A percentile compares a stretch with the other conserved stretches of the same genome.
phyloP scores from a whole-genome alignment of 345 rosid genomes.

The Anastatica hierochuntica region DNA sequence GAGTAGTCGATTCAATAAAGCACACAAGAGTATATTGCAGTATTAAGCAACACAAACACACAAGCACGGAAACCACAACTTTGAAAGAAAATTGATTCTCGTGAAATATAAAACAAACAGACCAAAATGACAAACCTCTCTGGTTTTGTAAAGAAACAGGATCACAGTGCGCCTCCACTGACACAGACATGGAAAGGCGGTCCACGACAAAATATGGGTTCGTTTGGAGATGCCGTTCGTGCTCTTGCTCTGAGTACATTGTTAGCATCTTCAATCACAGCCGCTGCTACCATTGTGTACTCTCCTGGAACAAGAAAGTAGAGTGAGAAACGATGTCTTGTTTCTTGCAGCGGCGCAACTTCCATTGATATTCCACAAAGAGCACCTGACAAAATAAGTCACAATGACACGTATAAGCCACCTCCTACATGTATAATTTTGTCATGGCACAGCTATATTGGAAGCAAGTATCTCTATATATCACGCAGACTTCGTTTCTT shows the following conservation, averaged over 20 bases:
- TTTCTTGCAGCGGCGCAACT: conserved; percentile 68
- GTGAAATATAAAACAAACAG: background rate
- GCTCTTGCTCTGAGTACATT: conserved; percentile 84
- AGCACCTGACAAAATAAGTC: conserved; percentile 38
- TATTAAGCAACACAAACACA: no score
- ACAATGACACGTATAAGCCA: conserved; percentile 1
- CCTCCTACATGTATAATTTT: background rate
- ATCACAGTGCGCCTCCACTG: conserved; percentile 46
- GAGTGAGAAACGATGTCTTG: conserved; percentile 63
- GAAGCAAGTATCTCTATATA: background rate
- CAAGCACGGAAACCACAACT: background rate
- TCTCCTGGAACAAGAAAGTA: conserved; percentile 93
- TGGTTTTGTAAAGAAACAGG: background rate
- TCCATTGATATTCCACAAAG: conserved; percentile 67
- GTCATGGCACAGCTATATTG: background rate
- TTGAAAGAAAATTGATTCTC: background rate
- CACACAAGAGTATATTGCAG: no score
- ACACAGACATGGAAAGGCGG: conserved; percentile 81
- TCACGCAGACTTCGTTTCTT: no score
- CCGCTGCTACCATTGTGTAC: conserved; percentile 79
- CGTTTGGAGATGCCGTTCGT: conserved; percentile 53
- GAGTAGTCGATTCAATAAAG: no score
- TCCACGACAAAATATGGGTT: conserved; percentile 89
- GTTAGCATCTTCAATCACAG: conserved; percentile 76
- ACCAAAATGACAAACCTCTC: background rate